These are phyloP conservation scores for Cladosporium velox DNA, from an alignment of 2,329 filamentous ascomycete genomes.

Conservation along the genomic window DNA sequence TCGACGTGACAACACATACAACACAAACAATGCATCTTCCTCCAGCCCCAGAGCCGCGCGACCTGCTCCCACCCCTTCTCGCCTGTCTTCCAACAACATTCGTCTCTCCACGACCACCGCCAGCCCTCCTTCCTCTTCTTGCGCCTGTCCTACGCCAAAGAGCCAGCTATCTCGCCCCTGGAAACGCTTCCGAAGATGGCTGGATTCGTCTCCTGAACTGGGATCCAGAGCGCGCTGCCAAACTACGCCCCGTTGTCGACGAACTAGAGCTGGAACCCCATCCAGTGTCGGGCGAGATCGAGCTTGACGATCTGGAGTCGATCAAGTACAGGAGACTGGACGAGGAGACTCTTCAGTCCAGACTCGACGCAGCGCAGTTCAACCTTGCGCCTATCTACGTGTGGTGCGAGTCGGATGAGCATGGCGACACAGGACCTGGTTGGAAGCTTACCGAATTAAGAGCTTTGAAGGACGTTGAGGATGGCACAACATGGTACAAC, in stretches of 20 bases:
- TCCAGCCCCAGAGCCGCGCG: constrained; percentile 56
- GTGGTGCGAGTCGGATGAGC: constrained; percentile 67
- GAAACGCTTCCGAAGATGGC: constrained; percentile 46
- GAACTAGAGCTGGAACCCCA: constrained; percentile 73
- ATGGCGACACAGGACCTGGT: constrained; percentile 57
- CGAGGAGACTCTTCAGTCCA: constrained; percentile 70
- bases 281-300: constrained; percentile 76
- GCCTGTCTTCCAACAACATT: constrained; percentile 65
- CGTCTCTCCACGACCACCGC: constrained; percentile 60
- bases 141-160: constrained; percentile 65
- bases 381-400: constrained; percentile 66
- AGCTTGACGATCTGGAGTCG: constrained; percentile 67
- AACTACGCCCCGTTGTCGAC: constrained; percentile 62
- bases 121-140: constrained; percentile 61
- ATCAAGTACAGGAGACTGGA: constrained; percentile 70
- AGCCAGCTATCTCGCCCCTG: constrained; percentile 61
- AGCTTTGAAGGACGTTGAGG: constrained; percentile 56
- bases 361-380: constrained; percentile 63
- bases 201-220: constrained; percentile 77
- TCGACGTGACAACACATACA: neutral
- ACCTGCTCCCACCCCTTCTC: constrained; percentile 62
- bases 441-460: constrained; percentile 75
- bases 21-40: constrained; percentile 56
- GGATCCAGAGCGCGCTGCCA: constrained; percentile 58
- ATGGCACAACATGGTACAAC: constrained; percentile 59